Conservation (phyloP, 1,284 basidiomycete species). For the Sphagnurus paluster region DNA sequence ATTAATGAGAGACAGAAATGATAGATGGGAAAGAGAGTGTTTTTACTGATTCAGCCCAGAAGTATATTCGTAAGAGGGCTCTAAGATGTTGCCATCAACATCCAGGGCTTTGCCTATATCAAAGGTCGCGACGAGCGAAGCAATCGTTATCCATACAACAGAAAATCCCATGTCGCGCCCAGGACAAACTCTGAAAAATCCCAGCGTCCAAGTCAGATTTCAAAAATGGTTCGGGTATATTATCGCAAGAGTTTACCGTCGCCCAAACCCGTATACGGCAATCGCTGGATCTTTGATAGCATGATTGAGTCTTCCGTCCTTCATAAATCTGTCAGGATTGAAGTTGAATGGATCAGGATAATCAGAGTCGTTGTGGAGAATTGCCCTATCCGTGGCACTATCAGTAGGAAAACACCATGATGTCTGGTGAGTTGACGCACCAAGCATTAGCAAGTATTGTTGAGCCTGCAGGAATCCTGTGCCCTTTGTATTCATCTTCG, state of each 20-base stretch:
- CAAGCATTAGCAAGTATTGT: conserved; percentile 32
- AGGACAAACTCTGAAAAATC: conserved; percentile 24
- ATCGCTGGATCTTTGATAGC: conserved; percentile 17
- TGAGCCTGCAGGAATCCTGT: conserved; percentile 34
- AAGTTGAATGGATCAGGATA: conserved; percentile 40
- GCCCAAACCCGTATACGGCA: conserved; percentile 22
- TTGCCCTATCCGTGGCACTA: conserved; percentile 25
- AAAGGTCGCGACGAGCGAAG: conserved; percentile 38
- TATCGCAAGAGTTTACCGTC: conserved; percentile 13
- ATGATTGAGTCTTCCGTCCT: conserved; percentile 18
- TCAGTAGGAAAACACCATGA: not conserved
- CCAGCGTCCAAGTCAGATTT: too few relatives aligned
- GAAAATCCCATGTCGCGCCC: conserved; percentile 36
- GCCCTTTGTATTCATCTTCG: conserved; percentile 36
- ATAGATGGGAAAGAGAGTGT: not conserved
- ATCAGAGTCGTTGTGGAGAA: conserved; percentile 35
- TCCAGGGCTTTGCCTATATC: conserved; percentile 32
- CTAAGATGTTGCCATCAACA: conserved; percentile 26
- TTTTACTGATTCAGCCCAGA: conserved; percentile 27
- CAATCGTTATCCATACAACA: conserved; percentile 37
- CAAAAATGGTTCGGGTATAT: not conserved
- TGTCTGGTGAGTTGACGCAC: conserved; percentile 14
- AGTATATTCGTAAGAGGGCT: conserved; percentile 24
- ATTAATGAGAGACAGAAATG: not conserved
- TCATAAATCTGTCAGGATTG: conserved; percentile 36